Evolutionary conservation across 345 rosid genomes (phyloP).

Genomic region (Pelargonium nanum): DNA sequence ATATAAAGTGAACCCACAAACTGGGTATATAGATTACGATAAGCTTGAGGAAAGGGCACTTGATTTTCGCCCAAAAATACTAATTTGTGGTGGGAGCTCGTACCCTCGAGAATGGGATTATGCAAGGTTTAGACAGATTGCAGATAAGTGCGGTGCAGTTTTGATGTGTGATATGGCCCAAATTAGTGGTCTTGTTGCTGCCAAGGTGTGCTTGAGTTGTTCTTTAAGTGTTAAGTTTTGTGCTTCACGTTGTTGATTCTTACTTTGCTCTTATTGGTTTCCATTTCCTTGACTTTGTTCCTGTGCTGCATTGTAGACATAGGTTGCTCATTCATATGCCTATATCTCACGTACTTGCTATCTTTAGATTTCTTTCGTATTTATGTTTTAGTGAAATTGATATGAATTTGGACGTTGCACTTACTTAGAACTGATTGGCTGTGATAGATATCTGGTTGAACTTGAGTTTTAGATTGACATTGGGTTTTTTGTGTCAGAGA

Average conservation of each 20-base stretch:
- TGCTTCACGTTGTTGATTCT: constrained; percentile 1
- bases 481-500: not conserved
- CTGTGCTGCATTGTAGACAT: not conserved
- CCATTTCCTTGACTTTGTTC: not conserved
- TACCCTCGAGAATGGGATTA: constrained; percentile 79
- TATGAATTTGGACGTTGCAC: not conserved
- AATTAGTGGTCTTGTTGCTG: constrained; percentile 78
- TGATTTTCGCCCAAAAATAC: constrained; percentile 74
- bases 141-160: constrained; percentile 65
- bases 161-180: constrained; percentile 79
- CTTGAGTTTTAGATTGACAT: not conserved
- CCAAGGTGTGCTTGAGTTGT: constrained; percentile 41
- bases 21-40: constrained; percentile 62
- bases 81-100: constrained; percentile 85
- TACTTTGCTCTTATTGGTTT: not conserved
- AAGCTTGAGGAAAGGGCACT: constrained; percentile 78
- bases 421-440: not conserved
- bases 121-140: constrained; percentile 67
- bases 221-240: not conserved
- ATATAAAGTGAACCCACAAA: constrained; percentile 63
- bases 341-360: too few species aligned
- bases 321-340: not conserved
- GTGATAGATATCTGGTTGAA: not conserved
- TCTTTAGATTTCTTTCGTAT: not conserved
- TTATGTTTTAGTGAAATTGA: not conserved